Evolutionary conservation across 768 basidiomycete genomes (phyloP).

Genomic region (Rhodotorula diobovata): DNA sequence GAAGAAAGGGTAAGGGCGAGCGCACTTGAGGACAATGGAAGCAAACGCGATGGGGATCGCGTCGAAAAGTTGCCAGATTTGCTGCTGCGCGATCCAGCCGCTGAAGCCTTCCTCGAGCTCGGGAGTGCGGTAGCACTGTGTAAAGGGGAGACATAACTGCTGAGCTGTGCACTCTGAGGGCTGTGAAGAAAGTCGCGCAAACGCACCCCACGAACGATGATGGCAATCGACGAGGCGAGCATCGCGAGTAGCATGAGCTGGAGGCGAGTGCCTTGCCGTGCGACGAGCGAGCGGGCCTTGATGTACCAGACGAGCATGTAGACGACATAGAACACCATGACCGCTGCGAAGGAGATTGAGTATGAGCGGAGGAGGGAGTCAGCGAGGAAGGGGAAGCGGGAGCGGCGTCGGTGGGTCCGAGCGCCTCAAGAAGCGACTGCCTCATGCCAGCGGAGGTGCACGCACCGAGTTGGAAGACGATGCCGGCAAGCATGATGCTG

Average conservation of each 20-base stretch:
- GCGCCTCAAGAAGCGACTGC: too few relatives aligned
- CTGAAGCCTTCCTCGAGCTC: slow-evolving; percentile 28
- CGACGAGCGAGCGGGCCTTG: neutral
- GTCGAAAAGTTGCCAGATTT: slow-evolving; percentile 20
- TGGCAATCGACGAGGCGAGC: neutral
- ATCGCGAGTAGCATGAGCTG: slow-evolving; percentile 19
- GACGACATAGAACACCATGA: slow-evolving; percentile 12
- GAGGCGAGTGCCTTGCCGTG: neutral
- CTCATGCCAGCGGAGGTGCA: too few relatives aligned
- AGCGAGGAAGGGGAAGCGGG: neutral
- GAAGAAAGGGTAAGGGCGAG: neutral
- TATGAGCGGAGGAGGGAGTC: too few relatives aligned
- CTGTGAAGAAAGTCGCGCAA: neutral
- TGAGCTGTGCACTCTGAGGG: neutral
- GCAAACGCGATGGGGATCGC: slow-evolving; percentile 11
- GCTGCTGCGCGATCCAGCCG: slow-evolving; percentile 13
- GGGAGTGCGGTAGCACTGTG: slow-evolving; percentile 24
- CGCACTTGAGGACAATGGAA: slow-evolving; percentile 22
- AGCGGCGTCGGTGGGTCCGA: too few relatives aligned
- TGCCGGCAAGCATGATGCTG: slow-evolving; percentile 9
- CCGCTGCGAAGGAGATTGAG: neutral
- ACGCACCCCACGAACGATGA: slow-evolving; percentile 30
- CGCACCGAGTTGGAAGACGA: slow-evolving; percentile 2
- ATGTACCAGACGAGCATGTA: slow-evolving; percentile 14
- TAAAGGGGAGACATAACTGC: neutral